Conservation (phyloP, 805 yeast genomes). For the Ogataea pini region DNA sequence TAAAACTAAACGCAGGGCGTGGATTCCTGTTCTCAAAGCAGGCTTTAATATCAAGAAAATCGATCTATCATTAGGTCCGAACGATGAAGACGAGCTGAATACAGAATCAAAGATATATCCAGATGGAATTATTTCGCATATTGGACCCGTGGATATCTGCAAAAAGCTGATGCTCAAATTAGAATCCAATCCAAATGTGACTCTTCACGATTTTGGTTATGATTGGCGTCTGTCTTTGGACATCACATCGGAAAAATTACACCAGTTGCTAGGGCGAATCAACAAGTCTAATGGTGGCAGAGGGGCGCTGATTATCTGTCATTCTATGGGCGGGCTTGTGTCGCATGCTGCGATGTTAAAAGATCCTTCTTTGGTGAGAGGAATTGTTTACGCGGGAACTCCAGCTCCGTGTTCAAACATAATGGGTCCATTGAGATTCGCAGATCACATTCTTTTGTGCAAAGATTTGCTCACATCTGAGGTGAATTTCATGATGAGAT, state of each 20-base stretch:
- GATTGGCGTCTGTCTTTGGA: slow-evolving; percentile 87
- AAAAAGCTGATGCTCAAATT: slow-evolving; percentile 58
- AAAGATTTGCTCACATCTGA: slow-evolving; percentile 76
- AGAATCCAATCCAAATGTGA: slow-evolving; percentile 54
- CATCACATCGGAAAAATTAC: slow-evolving; percentile 52
- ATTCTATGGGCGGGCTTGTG: slow-evolving; percentile 92
- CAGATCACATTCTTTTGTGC: slow-evolving; percentile 76
- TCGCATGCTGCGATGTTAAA: slow-evolving; percentile 76
- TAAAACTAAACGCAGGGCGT: slow-evolving; percentile 62
- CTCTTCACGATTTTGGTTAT: slow-evolving; percentile 78
- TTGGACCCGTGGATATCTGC: slow-evolving; percentile 86
- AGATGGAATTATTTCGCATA: slow-evolving; percentile 74
- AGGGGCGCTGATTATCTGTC: slow-evolving; percentile 75
- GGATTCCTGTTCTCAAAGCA: slow-evolving; percentile 83
- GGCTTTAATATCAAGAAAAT: slow-evolving; percentile 74
- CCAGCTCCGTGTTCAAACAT: slow-evolving; percentile 86
- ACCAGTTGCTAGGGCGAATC: slow-evolving; percentile 46
- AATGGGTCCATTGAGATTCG: slow-evolving; percentile 79
- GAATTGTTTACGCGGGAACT: slow-evolving; percentile 77
- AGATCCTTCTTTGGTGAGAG: slow-evolving; percentile 68
- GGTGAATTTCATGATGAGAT: slow-evolving; percentile 85
- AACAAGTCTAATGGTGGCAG: slow-evolving; percentile 47
- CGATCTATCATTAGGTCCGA: slow-evolving; percentile 72
- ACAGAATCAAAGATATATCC: slow-evolving; percentile 59
- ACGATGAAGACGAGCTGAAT: slow-evolving; percentile 62